Evolutionary conservation across 2,329 filamentous ascomycete species (phyloP).

Genomic region (Beauveria sp.): DNA sequence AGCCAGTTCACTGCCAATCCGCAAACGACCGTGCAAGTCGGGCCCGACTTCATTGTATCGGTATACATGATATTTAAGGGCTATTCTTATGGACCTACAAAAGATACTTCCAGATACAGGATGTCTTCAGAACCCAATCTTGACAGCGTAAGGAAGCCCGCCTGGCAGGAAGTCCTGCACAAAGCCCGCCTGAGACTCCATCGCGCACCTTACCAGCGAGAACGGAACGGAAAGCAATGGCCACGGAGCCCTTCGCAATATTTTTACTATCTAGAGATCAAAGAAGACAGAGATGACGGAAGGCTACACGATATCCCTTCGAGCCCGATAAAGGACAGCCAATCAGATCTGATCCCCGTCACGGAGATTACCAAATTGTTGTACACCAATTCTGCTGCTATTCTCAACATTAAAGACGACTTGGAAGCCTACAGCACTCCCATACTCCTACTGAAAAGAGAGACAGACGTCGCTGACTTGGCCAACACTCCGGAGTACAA

Average conservation of each 20-base stretch:
- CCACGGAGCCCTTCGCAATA: constrained; percentile 35
- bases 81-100: constrained; percentile 43
- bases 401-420: constrained; percentile 64
- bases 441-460: constrained; percentile 66
- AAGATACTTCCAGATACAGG: neutral
- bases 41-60: constrained; percentile 77
- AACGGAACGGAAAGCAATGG: neutral
- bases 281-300: constrained; percentile 68
- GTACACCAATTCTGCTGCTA: constrained; percentile 83
- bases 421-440: constrained; percentile 39
- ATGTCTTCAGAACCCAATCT: neutral
- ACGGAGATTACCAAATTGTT: constrained; percentile 76
- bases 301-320: constrained; percentile 40
- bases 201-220: constrained; percentile 47
- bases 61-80: constrained; percentile 93
- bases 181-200: constrained; percentile 80
- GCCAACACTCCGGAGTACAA: neutral
- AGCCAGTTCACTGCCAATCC: constrained; percentile 66
- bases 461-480: constrained; percentile 53
- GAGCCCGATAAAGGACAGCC: constrained; percentile 30
- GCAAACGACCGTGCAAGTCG: constrained; percentile 65
- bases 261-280: constrained; percentile 70
- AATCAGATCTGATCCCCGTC: constrained; percentile 46
- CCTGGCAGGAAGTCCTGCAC: constrained; percentile 96
- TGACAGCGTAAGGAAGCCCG: constrained; percentile 49